Percentiles rank a stretch among this genome's conserved stretches.
Evolutionary conservation across 2,329 filamentous ascomycete genomes (phyloP).

Genomic region (Phyllosticta paracitricarpa): DNA sequence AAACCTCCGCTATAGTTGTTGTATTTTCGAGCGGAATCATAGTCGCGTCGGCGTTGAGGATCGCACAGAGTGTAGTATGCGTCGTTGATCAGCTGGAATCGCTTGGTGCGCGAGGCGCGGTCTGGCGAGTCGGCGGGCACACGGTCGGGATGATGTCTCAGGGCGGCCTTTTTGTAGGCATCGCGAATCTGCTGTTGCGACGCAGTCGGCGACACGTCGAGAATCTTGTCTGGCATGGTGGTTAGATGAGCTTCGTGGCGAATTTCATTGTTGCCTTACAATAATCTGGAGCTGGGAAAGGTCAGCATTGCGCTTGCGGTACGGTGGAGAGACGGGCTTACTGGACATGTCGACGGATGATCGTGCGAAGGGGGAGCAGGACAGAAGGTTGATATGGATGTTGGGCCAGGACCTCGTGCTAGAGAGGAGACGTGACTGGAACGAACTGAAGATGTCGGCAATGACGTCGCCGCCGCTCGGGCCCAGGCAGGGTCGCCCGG

Average conservation of each 20-base stretch:
- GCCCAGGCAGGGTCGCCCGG: neutral
- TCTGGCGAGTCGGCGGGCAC: conserved; percentile 78
- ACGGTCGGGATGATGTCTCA: conserved; percentile 90
- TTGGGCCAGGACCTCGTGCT: neutral
- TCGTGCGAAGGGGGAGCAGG: neutral
- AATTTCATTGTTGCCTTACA: conserved; percentile 10
- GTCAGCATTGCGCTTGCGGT: conserved; percentile 7
- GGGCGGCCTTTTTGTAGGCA: conserved; percentile 79
- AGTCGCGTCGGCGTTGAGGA: conserved; percentile 63
- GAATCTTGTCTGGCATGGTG: conserved; percentile 54
- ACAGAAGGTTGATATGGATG: too few relatives aligned
- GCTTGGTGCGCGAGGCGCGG: conserved; percentile 67
- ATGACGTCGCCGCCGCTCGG: neutral
- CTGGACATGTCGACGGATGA: conserved; percentile 8
- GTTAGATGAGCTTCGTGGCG: neutral
- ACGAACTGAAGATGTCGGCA: neutral
- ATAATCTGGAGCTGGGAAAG: conserved; percentile 23
- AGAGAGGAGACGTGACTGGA: neutral
- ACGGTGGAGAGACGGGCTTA: conserved; percentile 1
- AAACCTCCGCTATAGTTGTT: conserved; percentile 36
- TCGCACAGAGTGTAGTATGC: conserved; percentile 90
- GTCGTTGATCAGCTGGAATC: conserved; percentile 87
- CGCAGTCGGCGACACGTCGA: conserved; percentile 64
- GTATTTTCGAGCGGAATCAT: conserved; percentile 62
- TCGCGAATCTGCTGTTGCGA: conserved; percentile 76